Percentiles rank a stretch among this genome's conserved stretches.
phyloP scores from a whole-genome alignment of 192 early-diverging fungal species.

The Chytriomyces sp. region DNA sequence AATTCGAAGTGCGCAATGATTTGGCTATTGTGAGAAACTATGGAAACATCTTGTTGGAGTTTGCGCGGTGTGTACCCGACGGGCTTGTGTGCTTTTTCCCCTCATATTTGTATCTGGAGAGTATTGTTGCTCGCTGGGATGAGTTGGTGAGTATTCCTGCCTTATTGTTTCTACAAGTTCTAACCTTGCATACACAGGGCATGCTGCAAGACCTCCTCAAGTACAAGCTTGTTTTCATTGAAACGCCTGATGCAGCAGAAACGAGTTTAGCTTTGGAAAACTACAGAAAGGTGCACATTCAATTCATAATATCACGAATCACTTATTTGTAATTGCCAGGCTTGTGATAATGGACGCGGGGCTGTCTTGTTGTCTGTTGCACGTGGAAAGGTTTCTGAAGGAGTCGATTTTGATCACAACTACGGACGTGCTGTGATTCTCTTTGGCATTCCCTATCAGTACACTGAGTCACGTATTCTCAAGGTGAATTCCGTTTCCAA shows the following conservation, averaged over 20 bases:
- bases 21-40: constrained; percentile 98
- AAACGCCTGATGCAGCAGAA: constrained; percentile 98
- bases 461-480: constrained; percentile 25
- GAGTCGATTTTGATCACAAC: constrained; percentile 99
- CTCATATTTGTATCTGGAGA: constrained; percentile 98
- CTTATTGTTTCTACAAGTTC: no score
- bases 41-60: constrained; percentile 94
- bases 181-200: no score
- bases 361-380: constrained; percentile 97
- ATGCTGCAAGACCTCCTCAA: constrained; percentile 93
- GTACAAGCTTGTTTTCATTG: constrained; percentile 98
- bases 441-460: constrained; percentile 99
- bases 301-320: neutral
- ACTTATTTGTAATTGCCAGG: constrained; percentile 40
- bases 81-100: constrained; percentile 99
- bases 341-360: constrained; percentile 97
- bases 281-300: constrained; percentile 70
- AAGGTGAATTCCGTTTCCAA: constrained; percentile 24
- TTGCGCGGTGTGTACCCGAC: constrained; percentile 91
- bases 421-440: constrained; percentile 98
- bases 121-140: constrained; percentile 98
- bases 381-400: constrained; percentile 98
- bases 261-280: constrained; percentile 94
- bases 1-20: constrained; percentile 99
- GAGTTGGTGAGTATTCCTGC: constrained; percentile 76